These are phyloP conservation scores for Huntiella abstrusa DNA, from an alignment of 2,329 filamentous ascomycete species.

Conservation along the genomic window DNA sequence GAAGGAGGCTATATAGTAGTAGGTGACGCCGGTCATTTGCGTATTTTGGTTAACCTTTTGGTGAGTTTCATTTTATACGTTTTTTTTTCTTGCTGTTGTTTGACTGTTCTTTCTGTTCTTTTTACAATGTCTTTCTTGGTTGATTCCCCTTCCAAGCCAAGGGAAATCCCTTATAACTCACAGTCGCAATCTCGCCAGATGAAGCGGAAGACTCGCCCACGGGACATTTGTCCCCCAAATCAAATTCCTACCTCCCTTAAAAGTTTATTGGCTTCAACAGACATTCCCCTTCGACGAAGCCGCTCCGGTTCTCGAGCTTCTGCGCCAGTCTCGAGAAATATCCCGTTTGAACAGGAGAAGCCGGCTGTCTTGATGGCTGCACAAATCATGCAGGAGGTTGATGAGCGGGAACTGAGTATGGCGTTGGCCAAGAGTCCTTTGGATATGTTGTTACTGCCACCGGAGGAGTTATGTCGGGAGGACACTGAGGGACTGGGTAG, in stretches of 20 bases:
- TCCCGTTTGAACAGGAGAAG: background rate
- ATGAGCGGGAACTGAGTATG: conserved; percentile 27
- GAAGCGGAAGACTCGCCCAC: conserved; percentile 14
- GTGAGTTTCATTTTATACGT: too few species aligned
- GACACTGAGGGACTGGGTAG: conserved; percentile 31
- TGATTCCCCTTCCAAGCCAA: too few species aligned
- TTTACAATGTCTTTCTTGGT: too few species aligned
- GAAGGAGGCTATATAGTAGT: too few species aligned
- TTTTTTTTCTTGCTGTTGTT: too few species aligned
- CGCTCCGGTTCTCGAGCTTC: conserved; percentile 23
- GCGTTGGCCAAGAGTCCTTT: conserved; percentile 35
- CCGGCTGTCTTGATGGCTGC: conserved; percentile 2
- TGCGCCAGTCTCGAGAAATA: background rate
- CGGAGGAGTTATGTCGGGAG: conserved; percentile 27
- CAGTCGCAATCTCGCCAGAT: too few species aligned
- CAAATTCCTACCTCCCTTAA: conserved; percentile 39
- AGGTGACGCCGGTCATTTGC: too few species aligned
- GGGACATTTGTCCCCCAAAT: conserved; percentile 31
- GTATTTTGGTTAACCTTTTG: too few species aligned
- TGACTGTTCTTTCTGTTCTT: too few species aligned
- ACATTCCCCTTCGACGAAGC: conserved; percentile 29
- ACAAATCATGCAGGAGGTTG: conserved; percentile 8
- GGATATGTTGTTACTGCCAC: conserved; percentile 40
- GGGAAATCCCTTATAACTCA: too few species aligned
- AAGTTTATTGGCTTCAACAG: conserved; percentile 41